These are phyloP conservation scores for Schwanniomyces pseudopolymorphus DNA, from an alignment of 805 yeast genomes.

Conservation along the genomic window DNA sequence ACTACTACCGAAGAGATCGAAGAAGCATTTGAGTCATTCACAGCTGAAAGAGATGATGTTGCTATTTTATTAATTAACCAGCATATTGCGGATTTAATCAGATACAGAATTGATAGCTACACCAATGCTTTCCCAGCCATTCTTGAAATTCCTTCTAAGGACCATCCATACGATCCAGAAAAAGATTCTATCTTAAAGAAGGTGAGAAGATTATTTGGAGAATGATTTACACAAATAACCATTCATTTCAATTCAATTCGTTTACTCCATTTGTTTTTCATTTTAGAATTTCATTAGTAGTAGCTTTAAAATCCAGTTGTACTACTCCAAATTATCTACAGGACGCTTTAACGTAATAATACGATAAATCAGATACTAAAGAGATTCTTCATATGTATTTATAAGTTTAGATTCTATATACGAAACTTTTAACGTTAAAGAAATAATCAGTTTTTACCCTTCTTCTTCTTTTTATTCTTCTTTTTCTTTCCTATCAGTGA, in stretches of 20 bases:
- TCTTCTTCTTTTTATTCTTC: conserved; percentile 34
- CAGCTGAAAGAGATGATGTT: conserved; percentile 75
- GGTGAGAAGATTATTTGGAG: conserved; percentile 94
- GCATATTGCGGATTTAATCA: conserved; percentile 87
- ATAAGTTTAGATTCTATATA: not conserved
- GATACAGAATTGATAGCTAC: conserved; percentile 77
- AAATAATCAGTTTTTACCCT: conserved; percentile 14
- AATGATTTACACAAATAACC: conserved; percentile 36
- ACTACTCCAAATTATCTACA: not conserved
- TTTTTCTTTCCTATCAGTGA: conserved; percentile 26
- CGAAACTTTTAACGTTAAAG: not conserved
- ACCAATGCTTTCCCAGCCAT: conserved; percentile 95
- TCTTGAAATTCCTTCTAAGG: conserved; percentile 95
- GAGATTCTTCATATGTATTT: not conserved
- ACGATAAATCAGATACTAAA: not conserved
- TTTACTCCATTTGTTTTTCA: not conserved
- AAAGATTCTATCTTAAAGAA: conserved; percentile 93
- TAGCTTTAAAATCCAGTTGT: not conserved
- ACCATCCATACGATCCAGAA: conserved; percentile 98
- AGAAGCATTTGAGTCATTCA: conserved; percentile 71
- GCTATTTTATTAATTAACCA: conserved; percentile 93
- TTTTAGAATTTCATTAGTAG: not conserved
- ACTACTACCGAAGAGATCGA: conserved; percentile 77
- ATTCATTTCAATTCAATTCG: not conserved
- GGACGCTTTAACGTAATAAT: not conserved